A percentile compares a stretch with the other conserved stretches of the same genome.
Conservation (phyloP, 148 eudicot species). For the Vaccinium darrowii region DNA sequence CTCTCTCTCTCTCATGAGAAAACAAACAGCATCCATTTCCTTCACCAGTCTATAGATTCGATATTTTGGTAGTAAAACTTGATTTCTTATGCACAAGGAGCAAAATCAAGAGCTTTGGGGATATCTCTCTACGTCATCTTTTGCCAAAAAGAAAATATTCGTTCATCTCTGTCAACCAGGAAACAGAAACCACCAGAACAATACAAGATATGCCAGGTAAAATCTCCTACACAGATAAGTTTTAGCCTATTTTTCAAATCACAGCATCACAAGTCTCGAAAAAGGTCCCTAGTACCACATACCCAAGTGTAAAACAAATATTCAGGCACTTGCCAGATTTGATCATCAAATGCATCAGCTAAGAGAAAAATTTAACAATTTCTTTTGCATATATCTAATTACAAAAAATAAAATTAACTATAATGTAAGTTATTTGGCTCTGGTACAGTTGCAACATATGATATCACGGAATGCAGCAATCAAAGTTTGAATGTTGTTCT, state of each 20-base stretch:
- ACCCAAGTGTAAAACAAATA: neutral
- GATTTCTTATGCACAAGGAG: no score
- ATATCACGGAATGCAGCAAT: neutral
- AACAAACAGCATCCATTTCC: neutral
- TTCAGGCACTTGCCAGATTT: neutral
- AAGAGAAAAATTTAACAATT: neutral
- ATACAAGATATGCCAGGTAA: no score
- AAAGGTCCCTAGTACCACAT: neutral
- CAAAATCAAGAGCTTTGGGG: no score
- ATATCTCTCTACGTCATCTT: no score
- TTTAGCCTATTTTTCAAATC: neutral
- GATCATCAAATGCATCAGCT: neutral
- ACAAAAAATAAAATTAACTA: neutral
- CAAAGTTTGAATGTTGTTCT: neutral
- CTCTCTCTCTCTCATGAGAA: no score
- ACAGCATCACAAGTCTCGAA: neutral
- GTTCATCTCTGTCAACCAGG: neutral
- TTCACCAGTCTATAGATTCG: neutral
- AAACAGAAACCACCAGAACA: no score
- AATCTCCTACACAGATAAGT: neutral
- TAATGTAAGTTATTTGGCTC: neutral
- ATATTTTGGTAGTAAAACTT: no score
- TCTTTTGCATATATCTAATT: neutral
- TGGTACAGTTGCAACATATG: neutral
- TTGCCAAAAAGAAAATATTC: neutral